Conservation (phyloP, 768 basidiomycete genomes). For the Leccinum disarticulatum region DNA sequence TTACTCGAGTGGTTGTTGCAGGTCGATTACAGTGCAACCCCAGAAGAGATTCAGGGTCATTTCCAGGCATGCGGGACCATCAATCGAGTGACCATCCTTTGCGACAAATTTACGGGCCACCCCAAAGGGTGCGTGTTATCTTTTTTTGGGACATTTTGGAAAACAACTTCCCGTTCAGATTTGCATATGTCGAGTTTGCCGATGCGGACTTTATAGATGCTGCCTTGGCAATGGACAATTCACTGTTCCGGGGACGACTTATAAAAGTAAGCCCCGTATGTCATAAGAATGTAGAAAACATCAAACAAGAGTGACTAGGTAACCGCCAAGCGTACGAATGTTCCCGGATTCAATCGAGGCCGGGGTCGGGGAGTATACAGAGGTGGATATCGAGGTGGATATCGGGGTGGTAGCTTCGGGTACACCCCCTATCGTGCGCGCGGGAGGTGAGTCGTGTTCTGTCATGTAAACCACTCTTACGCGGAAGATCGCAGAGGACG, state of each 20-base stretch:
- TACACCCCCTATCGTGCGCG: constrained; percentile 61
- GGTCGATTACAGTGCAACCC: constrained; percentile 97
- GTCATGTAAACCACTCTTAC: constrained; percentile 14
- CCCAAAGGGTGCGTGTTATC: constrained; percentile 81
- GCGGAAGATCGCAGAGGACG: constrained; percentile 49
- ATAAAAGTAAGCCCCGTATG: constrained; percentile 66
- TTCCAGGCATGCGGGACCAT: constrained; percentile 98
- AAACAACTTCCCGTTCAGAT: constrained; percentile 49
- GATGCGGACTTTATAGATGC: constrained; percentile 89
- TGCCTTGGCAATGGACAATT: constrained; percentile 91
- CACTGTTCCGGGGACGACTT: constrained; percentile 89
- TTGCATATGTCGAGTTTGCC: constrained; percentile 98
- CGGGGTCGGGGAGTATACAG: constrained; percentile 70
- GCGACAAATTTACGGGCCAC: constrained; percentile 99
- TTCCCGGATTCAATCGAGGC: constrained; percentile 88
- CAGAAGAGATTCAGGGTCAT: constrained; percentile 96
- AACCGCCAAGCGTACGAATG: constrained; percentile 91
- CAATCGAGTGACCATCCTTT: constrained; percentile 97
- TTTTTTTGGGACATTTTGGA: constrained; percentile 10
- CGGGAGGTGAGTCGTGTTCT: constrained; percentile 58
- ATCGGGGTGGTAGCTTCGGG: constrained; percentile 51
- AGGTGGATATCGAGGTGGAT: constrained; percentile 62
- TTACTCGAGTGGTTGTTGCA: constrained; percentile 34
- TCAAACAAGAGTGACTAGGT: constrained; percentile 54
- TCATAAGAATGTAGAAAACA: not conserved